Evolutionary conservation across 2,329 filamentous ascomycete species (phyloP).

Genomic region (Malbranchea cinnamomea): DNA sequence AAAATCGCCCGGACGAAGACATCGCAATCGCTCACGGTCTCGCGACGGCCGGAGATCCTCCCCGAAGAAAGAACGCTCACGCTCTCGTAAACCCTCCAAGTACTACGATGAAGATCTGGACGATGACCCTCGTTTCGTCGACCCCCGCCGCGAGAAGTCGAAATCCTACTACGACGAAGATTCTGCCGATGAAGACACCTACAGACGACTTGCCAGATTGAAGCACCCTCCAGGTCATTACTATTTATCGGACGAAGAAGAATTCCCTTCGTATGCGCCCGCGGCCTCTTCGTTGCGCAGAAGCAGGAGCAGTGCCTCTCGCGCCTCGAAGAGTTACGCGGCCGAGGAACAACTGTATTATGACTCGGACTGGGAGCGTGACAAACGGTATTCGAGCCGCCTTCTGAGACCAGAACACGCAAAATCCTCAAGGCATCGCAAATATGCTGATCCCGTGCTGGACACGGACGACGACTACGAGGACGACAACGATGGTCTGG

Average conservation of each 20-base stretch:
- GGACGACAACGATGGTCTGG: slow-evolving; percentile 19
- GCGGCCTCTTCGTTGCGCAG: no score
- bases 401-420: slow-evolving; percentile 1
- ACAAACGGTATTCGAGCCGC: slow-evolving; percentile 5
- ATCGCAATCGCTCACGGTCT: slow-evolving; percentile 4
- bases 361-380: slow-evolving; percentile 15
- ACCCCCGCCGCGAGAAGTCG: slow-evolving; percentile 10
- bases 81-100: slow-evolving; percentile 8
- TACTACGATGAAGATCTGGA: slow-evolving; percentile 19
- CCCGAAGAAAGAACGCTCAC: slow-evolving; percentile 14
- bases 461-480: slow-evolving; percentile 7
- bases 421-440: slow-evolving; percentile 5
- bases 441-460: slow-evolving; percentile 9
- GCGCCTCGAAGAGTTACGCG: not conserved
- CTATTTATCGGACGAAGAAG: slow-evolving; percentile 17
- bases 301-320: not conserved
- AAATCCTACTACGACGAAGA: slow-evolving; percentile 18
- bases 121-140: slow-evolving; percentile 14
- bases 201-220: slow-evolving; percentile 7
- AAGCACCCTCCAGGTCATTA: slow-evolving; percentile 7
- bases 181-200: slow-evolving; percentile 12
- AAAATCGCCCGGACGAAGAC: not conserved
- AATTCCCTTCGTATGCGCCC: no score
- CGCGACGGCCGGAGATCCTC: no score
- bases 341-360: no score